These are phyloP conservation scores for Cladosporium oxysporum DNA, from an alignment of 2,329 filamentous ascomycete species.

Conservation along the genomic window DNA sequence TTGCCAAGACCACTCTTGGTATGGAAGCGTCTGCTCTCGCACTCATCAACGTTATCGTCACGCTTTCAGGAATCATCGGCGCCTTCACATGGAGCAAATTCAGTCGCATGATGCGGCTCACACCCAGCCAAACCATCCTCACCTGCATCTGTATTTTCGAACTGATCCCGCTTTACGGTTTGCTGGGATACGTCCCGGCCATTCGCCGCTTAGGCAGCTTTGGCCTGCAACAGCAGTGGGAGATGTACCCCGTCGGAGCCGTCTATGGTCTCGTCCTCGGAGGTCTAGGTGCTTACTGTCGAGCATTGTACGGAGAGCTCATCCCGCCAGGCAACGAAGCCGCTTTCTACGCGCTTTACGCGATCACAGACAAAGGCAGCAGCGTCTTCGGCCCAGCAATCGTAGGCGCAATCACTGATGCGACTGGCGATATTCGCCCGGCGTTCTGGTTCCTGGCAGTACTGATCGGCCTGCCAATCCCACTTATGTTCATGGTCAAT, in stretches of 20 bases:
- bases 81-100: constrained; percentile 88
- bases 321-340: constrained; percentile 94
- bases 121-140: constrained; percentile 84
- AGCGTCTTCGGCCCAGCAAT: constrained; percentile 93
- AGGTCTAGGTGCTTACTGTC: constrained; percentile 88
- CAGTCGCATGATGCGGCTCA: constrained; percentile 67
- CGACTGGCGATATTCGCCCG: constrained; percentile 51
- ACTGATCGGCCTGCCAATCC: constrained; percentile 81
- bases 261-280: constrained; percentile 93
- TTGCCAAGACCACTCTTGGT: constrained; percentile 87
- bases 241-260: constrained; percentile 90
- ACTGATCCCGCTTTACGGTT: constrained; percentile 86
- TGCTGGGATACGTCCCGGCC: constrained; percentile 83
- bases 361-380: constrained; percentile 95
- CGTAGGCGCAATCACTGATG: constrained; percentile 89
- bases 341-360: constrained; percentile 94
- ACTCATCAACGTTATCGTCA: constrained; percentile 91
- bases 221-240: constrained; percentile 91
- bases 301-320: constrained; percentile 87
- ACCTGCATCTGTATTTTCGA: constrained; percentile 91
- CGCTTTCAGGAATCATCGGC: constrained; percentile 77
- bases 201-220: constrained; percentile 72
- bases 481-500: constrained; percentile 81
- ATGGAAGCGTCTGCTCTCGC: constrained; percentile 89
- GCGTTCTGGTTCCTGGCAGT: constrained; percentile 90